Conservation (phyloP, 1,284 basidiomycete genomes). For the Cryptococcus wingfieldii region DNA sequence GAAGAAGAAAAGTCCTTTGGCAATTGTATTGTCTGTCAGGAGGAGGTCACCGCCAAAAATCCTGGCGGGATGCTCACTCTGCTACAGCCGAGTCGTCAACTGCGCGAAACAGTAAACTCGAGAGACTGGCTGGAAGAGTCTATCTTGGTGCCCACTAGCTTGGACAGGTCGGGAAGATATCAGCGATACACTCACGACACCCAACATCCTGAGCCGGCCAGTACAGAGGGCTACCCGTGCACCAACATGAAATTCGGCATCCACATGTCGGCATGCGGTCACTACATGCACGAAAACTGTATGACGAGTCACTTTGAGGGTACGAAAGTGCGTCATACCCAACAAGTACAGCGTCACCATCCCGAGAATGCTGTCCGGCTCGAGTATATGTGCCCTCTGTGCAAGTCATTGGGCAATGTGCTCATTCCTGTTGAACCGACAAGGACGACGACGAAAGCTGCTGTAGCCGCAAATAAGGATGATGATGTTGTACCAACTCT, state of each 20-base stretch:
- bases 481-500: constrained; percentile 24
- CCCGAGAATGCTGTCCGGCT: constrained; percentile 87
- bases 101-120: constrained; percentile 74
- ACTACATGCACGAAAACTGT: constrained; percentile 96
- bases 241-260: constrained; percentile 76
- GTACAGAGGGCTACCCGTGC: constrained; percentile 60
- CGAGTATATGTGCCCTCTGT: constrained; percentile 97
- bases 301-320: constrained; percentile 87
- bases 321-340: constrained; percentile 80
- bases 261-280: constrained; percentile 84
- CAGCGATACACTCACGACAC: constrained; percentile 19
- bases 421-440: constrained; percentile 70
- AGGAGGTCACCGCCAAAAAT: constrained; percentile 69
- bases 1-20: constrained; percentile 61
- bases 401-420: constrained; percentile 93
- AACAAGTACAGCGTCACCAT: constrained; percentile 88
- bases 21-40: constrained; percentile 96
- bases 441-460: constrained; percentile 13
- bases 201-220: constrained; percentile 27
- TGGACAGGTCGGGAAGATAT: constrained; percentile 57
- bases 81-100: constrained; percentile 79
- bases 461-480: constrained; percentile 16
- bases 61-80: constrained; percentile 87
- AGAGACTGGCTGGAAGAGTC: constrained; percentile 69
- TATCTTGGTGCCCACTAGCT: constrained; percentile 59